phyloP scores from a whole-genome alignment of 306 rosid genomes.

The Lathyrus tuberosus region DNA sequence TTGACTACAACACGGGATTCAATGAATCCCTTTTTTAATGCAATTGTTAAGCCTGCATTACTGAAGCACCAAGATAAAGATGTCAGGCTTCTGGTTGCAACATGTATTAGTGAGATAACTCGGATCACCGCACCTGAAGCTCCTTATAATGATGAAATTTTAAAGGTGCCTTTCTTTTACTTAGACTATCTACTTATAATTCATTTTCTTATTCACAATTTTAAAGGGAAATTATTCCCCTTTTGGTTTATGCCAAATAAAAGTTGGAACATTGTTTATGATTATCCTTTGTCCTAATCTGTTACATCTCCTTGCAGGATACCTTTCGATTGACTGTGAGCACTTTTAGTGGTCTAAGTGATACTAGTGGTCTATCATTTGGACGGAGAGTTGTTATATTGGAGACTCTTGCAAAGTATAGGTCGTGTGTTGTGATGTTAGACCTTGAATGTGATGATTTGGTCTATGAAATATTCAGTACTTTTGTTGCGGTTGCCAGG shows the following conservation, averaged over 20 bases:
- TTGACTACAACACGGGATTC: conserved; percentile 70
- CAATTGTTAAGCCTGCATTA: conserved; percentile 82
- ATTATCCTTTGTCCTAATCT: conserved; percentile 38
- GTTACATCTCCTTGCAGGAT: conserved; percentile 66
- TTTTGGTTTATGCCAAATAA: background rate
- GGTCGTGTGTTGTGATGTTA: conserved; percentile 99
- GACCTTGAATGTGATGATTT: conserved; percentile 97
- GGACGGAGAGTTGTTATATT: conserved; percentile 91
- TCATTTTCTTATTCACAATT: conserved; percentile 22
- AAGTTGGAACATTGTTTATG: conserved; percentile 29
- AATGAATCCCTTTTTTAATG: conserved; percentile 81
- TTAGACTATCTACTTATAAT: conserved; percentile 22
- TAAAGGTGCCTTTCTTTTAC: conserved; percentile 63
- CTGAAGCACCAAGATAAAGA: conserved; percentile 95
- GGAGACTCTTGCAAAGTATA: conserved; percentile 97
- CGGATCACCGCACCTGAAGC: conserved; percentile 99
- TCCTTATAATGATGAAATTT: conserved; percentile 86
- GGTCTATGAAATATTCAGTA: conserved; percentile 90
- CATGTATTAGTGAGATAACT: conserved; percentile 94
- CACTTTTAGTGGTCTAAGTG: conserved; percentile 87
- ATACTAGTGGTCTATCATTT: conserved; percentile 90
- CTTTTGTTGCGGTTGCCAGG: conserved; percentile 91
- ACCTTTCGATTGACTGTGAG: conserved; percentile 84
- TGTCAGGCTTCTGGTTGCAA: conserved; percentile 94
- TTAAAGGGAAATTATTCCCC: conserved; percentile 1